Percentiles rank a stretch among this genome's conserved stretches.
Evolutionary conservation across 768 basidiomycete genomes (phyloP).

Genomic region (Leucocoprinus birnbaumii): DNA sequence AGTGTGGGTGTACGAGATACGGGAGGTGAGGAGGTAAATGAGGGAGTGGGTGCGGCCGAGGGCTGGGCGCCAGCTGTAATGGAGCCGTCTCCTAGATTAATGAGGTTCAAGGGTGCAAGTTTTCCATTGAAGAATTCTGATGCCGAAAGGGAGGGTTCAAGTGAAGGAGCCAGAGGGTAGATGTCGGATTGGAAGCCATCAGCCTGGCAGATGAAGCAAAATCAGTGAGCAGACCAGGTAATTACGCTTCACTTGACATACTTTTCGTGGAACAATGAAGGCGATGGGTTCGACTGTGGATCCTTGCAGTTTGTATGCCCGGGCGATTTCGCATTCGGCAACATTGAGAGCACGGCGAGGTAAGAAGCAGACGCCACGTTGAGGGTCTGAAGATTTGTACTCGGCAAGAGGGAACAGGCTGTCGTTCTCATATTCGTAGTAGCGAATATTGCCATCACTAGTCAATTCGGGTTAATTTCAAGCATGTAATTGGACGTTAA

Average conservation of each 20-base stretch:
- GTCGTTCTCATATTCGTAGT: conserved; percentile 93
- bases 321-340: conserved; percentile 90
- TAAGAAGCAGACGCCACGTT: conserved; percentile 96
- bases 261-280: conserved; percentile 94
- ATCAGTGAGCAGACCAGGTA: not conserved
- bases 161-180: conserved; percentile 86
- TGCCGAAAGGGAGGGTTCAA: conserved; percentile 76
- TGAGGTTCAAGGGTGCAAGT: conserved; percentile 68
- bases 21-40: conserved; percentile 25
- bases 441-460: conserved; percentile 97
- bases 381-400: conserved; percentile 87
- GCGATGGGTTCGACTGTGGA: conserved; percentile 82
- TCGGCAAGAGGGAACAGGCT: conserved; percentile 74
- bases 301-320: conserved; percentile 85
- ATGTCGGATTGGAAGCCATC: conserved; percentile 98
- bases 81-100: conserved; percentile 74
- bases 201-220: conserved; percentile 59
- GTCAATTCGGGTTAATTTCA: conserved; percentile 2
- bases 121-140: conserved; percentile 90
- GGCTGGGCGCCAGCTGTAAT: conserved; percentile 26
- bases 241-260: conserved; percentile 28
- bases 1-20: conserved; percentile 26
- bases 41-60: conserved; percentile 30
- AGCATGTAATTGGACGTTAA: not conserved
- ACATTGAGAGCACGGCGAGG: conserved; percentile 90